Evolutionary conservation across 352 stramenopile genomes (phyloP), one percentile per base, ranked within the genome.

Genomic region (Globisporangium spiculum): DNA sequence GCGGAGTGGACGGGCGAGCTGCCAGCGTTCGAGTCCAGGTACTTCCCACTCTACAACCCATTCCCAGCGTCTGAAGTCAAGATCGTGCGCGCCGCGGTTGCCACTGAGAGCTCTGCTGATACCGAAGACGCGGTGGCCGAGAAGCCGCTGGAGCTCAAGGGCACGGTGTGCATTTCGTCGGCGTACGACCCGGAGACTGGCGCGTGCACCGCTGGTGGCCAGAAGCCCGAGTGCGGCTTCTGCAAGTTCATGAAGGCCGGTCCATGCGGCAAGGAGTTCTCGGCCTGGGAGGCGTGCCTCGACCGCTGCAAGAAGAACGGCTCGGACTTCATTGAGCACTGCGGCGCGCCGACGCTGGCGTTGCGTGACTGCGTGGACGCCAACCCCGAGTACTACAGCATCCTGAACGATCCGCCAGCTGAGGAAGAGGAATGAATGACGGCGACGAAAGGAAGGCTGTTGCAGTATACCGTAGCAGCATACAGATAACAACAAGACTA

Each of bases 181-280:
- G 70, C 69, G 65, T 95, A 90, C 65, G 87, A 95, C 66, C 59
- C 73, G 1, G 69, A 75, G 34, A 80, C 71, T 9, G 79, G 80
- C 20, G 60, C 75, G 64, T 95, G 87, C 65, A 46, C 71, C n/a
- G 71, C 71, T 1, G 75, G 69, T n/a, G 34, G 57, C 9, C 64
- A 75, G 54, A 94, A 96, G 70, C 75, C 86, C 38, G 89, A 96
- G 75, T 96, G 89, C 65, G 88, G 88, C 64, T 96, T 94, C 67
- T 96, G 89, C 74, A 93, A 94, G 74, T 96, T 96, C 72, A 96
- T 96, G 88, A 95, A 96, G 76, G 87, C 86, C 26, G 89, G 89
- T 0, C 89, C 89, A 59, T 96, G 89, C 65, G 88, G 86, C 55
- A 72, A 72, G 34, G 74, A 92, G 71, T 96, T 96, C 70, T 84